Evolutionary conservation across 345 rosid genomes (phyloP), one percentile per base, ranked within the genome.

Genomic region (Zanthoxylum bungeanum): DNA sequence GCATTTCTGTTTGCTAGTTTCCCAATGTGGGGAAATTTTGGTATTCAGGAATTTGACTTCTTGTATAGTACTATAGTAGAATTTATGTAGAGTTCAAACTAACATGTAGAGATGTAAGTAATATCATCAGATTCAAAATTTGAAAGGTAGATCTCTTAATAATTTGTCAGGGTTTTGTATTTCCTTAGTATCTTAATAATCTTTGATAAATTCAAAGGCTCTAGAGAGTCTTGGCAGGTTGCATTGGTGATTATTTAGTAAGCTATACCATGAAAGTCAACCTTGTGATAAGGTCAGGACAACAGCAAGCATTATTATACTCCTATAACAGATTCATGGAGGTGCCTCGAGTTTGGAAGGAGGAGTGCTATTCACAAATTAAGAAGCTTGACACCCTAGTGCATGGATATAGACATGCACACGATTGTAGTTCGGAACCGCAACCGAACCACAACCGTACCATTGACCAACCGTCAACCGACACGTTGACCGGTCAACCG

Each of bases 231-330:
- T 70, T 42, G 57, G 73, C 33, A 1, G 47, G 55, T 24, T 12
- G 28, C 8, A 49, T 49, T 49, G 16, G 21, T 24, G 39, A 36
- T 49, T 60, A 22, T 71, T 60, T 59, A 36, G 4, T 34, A 21
- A 34, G 60, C 60, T 11, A 12, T 21, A 4, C 11, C 7, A 19
- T 22, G 51, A 19, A 61, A 71, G 67, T 60, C 51, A 36, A 50
- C 51, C 44, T 70, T 70, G n/a, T 37, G 34, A 47, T 39, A 63
- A 11, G 27, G 49, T 71, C 36, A 36, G 68, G 39, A 17, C 19
- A 71, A 60, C n/a, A 33, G 27, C 37, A 17, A 65, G 21, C 51
- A 27, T 55, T 44, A 5, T 66, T 33, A 17, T 5, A 65, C 40
- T 50, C n/a, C 33, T 34, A 21, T 66, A n/a, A 8, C 19, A 25